Base-by-base conservation (phyloP, 176 grass and related monocot genomes). In the Aegilops longissima region DNA sequence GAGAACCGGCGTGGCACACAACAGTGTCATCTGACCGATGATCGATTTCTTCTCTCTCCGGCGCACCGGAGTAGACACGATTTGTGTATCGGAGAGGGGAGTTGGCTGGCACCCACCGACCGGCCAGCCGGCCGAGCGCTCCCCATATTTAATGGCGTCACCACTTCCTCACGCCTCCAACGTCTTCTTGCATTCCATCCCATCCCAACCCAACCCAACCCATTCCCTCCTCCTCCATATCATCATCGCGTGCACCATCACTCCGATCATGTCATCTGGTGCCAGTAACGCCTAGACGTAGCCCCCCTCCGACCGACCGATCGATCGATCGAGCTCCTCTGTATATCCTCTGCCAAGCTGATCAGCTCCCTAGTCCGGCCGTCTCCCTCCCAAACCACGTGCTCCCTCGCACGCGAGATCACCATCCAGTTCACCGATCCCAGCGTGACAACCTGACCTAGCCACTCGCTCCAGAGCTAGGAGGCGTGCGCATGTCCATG, bases 141-240 rank as follows among this genome's bases (percentile, higher is more conserved):
- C 84, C 85, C 51, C 12, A 76, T 86, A 92, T 95, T 98, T 88
- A 95, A 98, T 98, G 85, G 85, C 87, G 67, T 88, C 93, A 91
- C 42, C 87, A 44, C 84, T 91, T 91, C 16, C 76, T 87, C 90
- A 90, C 83, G 79, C 61, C 81, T 86, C 80, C 91, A 90, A 92
- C 89, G 89, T 87, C 95, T 90, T 88, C 87, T 92, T 86, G 79
- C 89, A 82, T 89, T 80, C 76, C 8, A 24, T 23, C 5, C 36
- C 8, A 61, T n/a, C 45, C 45, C 69, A n/a, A 39, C 68, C 36
- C 70, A 35, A 86, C 73, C 45, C 69, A 23, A 39, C 68, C 36
- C 70, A 35, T 88, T 29, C 44, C 40, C 24, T 54, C 51, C 75
- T 25, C 73, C 87, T 79, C 16, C 39, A 24, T 33, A 67, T 85